Percentiles rank a stretch among this genome's conserved stretches.
Conservation (phyloP, 805 yeast genomes). For the Teunomyces stri region DNA sequence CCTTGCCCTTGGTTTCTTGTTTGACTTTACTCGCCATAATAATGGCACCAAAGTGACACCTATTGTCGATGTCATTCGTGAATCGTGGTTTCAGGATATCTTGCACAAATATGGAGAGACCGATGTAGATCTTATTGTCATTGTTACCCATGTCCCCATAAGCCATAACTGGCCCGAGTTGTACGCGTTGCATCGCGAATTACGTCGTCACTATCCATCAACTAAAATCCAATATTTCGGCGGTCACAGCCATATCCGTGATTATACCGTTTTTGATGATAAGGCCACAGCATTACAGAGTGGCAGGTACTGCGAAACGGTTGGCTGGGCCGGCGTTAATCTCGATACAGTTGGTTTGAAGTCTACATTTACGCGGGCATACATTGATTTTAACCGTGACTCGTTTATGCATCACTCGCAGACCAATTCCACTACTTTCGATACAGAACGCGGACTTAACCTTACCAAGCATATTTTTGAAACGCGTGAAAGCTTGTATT, state of each 20-base stretch:
- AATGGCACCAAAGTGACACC: conserved; percentile 62
- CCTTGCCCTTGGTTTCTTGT: conserved; percentile 74
- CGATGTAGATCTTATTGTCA: conserved; percentile 60
- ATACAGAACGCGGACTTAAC: conserved; percentile 53
- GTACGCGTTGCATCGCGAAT: conserved; percentile 40
- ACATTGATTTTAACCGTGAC: conserved; percentile 76
- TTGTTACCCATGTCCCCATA: conserved; percentile 78
- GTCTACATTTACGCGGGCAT: conserved; percentile 51
- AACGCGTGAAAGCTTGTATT: conserved; percentile 46
- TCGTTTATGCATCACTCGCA: conserved; percentile 67
- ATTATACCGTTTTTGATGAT: conserved; percentile 67
- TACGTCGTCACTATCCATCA: conserved; percentile 61
- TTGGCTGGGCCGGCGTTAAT: conserved; percentile 78
- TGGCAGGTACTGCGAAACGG: conserved; percentile 89
- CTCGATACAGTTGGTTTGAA: conserved; percentile 10
- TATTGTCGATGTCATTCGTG: conserved; percentile 49
- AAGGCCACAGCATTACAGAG: conserved; percentile 80
- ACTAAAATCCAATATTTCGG: conserved; percentile 82
- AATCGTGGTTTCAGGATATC: conserved; percentile 63
- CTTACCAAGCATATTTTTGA: conserved; percentile 45
- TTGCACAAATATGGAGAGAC: conserved; percentile 29
- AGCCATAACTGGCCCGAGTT: conserved; percentile 54
- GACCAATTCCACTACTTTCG: conserved; percentile 33
- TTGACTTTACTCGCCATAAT: conserved; percentile 67
- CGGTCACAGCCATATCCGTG: conserved; percentile 92